A percentile compares a stretch with the other conserved stretches of the same genome.
Conservation (phyloP, 1,139 yeast genomes). For the Hyphopichia pseudoburtonii region DNA sequence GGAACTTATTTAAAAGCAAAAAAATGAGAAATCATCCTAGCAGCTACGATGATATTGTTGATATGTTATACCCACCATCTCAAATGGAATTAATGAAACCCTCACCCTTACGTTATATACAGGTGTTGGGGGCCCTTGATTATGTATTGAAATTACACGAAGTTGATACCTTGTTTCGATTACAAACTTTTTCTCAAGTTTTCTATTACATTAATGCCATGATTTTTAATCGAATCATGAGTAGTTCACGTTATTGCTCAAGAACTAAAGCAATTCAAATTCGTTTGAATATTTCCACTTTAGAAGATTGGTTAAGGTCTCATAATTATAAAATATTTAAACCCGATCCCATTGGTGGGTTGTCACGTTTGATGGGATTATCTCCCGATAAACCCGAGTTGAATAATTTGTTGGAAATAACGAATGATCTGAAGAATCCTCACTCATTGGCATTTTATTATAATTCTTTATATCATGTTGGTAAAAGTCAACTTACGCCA, state of each 20-base stretch:
- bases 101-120: slow-evolving; percentile 82
- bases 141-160: slow-evolving; percentile 82
- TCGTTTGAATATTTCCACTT: slow-evolving; percentile 75
- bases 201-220: slow-evolving; percentile 75
- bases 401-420: slow-evolving; percentile 21
- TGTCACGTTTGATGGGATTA: slow-evolving; percentile 15
- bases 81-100: slow-evolving; percentile 67
- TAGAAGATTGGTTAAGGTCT: slow-evolving; percentile 91
- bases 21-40: slow-evolving; percentile 32
- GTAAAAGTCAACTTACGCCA: slow-evolving; percentile 69
- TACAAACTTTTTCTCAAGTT: slow-evolving; percentile 76
- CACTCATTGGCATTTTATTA: slow-evolving; percentile 47
- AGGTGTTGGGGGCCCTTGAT: slow-evolving; percentile 83
- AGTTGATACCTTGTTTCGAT: slow-evolving; percentile 71
- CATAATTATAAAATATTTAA: slow-evolving; percentile 63
- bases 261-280: slow-evolving; percentile 88
- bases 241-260: slow-evolving; percentile 66
- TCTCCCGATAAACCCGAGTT: slow-evolving; percentile 12
- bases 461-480: slow-evolving; percentile 56
- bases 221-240: slow-evolving; percentile 70
- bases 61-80: slow-evolving; percentile 73
- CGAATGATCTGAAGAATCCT: slow-evolving; percentile 25
- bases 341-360: slow-evolving; percentile 34
- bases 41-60: slow-evolving; percentile 66
- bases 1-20: slow-evolving; percentile 69